phyloP scores from a whole-genome alignment of 2,329 filamentous ascomycete genomes.

The Thelonectria discophora region DNA sequence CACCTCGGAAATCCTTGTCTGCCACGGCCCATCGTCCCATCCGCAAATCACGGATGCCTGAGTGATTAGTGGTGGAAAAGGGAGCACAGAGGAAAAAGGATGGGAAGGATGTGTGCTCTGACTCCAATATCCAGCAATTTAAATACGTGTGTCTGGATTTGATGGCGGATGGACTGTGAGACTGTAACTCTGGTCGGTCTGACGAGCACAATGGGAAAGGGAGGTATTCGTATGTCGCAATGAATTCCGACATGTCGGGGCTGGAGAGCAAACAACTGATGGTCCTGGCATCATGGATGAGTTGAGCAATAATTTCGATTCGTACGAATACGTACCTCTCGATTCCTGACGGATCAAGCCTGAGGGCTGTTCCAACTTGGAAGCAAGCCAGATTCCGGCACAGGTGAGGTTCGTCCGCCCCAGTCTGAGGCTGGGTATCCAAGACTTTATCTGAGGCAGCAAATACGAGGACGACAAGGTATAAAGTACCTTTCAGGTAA shows the following conservation, averaged over 20 bases:
- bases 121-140: background rate
- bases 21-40: conserved; percentile 37
- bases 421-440: conserved; percentile 2
- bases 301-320: background rate
- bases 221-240: background rate
- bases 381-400: conserved; percentile 1
- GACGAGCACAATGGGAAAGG: background rate
- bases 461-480: conserved; percentile 16
- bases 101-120: conserved; percentile 3
- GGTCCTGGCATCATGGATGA: background rate
- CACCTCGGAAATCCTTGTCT: conserved; percentile 30
- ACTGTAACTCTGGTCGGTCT: conserved; percentile 4
- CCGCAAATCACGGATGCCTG: conserved; percentile 23
- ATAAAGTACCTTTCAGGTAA: conserved; percentile 7
- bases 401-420: background rate
- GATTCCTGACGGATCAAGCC: background rate
- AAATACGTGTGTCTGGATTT: conserved; percentile 10
- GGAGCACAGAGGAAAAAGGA: conserved; percentile 4
- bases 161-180: conserved; percentile 6
- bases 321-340: background rate
- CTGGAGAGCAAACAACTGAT: background rate
- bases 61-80: conserved; percentile 25
- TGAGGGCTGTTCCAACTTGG: no score
- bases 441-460: conserved; percentile 19
- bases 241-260: background rate